phyloP scores from a whole-genome alignment of 345 rosid species.

The Populus deltoides region DNA sequence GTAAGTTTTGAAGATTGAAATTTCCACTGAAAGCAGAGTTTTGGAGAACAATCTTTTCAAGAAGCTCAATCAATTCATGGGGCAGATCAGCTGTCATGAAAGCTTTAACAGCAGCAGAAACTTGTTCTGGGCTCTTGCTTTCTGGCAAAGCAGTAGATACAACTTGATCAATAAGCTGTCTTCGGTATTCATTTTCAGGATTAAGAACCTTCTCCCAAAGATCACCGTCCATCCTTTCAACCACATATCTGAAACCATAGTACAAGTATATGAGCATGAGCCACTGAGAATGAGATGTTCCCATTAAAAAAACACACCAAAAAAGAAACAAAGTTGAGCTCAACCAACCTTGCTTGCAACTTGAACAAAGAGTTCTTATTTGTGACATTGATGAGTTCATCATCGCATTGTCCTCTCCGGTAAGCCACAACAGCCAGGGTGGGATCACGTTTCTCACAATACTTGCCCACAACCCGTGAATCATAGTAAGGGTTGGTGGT shows the following conservation, averaged over 20 bases:
- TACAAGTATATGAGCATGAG: conserved; percentile 20
- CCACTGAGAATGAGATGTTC: not conserved
- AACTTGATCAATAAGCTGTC: conserved; percentile 96
- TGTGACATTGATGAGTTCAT: conserved; percentile 93
- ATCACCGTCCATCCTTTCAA: conserved; percentile 96
- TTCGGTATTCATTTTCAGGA: conserved; percentile 77
- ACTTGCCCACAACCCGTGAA: conserved; percentile 94
- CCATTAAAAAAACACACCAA: not conserved
- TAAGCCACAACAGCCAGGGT: conserved; percentile 97
- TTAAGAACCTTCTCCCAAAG: conserved; percentile 98
- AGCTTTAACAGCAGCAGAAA: conserved; percentile 80
- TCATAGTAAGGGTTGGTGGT: conserved; percentile 99
- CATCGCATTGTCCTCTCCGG: conserved; percentile 96
- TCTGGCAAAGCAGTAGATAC: conserved; percentile 94
- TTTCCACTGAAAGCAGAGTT: conserved; percentile 99
- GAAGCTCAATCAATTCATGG: conserved; percentile 78
- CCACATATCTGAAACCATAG: conserved; percentile 71
- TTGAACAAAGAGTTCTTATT: conserved; percentile 95
- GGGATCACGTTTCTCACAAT: conserved; percentile 99
- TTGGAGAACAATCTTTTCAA: conserved; percentile 94
- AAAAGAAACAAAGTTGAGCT: not conserved
- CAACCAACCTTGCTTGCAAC: conserved; percentile 87
- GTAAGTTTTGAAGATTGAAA: conserved; percentile 91
- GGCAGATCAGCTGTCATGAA: conserved; percentile 84
- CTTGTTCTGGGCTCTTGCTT: conserved; percentile 90